Conservation (phyloP, 768 basidiomycete genomes). For the Coprinopsis cinerea region DNA sequence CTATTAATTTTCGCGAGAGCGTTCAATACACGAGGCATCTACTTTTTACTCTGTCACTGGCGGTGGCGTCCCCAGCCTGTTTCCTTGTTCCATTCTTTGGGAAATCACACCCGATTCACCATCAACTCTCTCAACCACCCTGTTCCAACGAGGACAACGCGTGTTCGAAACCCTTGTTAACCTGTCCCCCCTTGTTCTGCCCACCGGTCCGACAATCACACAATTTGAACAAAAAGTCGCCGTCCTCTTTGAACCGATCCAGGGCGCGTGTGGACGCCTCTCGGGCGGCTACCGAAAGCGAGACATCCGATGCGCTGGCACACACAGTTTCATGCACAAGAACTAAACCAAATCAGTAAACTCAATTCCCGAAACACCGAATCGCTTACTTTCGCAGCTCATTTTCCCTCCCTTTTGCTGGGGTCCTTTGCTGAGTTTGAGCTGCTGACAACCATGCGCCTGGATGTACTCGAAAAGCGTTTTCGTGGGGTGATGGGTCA, state of each 20-base stretch:
- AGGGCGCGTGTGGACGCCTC: constrained; percentile 59
- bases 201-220: constrained; percentile 59
- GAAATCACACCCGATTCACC: not conserved
- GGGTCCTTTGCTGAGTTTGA: constrained; percentile 51
- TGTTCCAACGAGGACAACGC: constrained; percentile 18
- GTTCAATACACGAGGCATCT: constrained; percentile 2
- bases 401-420: constrained; percentile 25
- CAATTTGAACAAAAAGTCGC: constrained; percentile 51
- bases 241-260: constrained; percentile 61
- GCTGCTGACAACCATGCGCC: constrained; percentile 62
- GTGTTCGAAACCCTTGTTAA: constrained; percentile 22
- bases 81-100: not conserved
- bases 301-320: constrained; percentile 49
- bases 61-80: not conserved
- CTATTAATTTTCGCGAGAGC: constrained; percentile 2
- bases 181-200: constrained; percentile 29
- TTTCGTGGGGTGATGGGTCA: constrained; percentile 75
- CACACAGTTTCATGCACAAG: constrained; percentile 62
- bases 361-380: not conserved
- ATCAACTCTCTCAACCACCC: constrained; percentile 17
- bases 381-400: constrained; percentile 47
- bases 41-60: not conserved
- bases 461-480: constrained; percentile 69
- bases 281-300: constrained; percentile 50
- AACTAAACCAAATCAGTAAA: constrained; percentile 33